Percentiles rank a stretch among this genome's conserved stretches.
Evolutionary conservation across 2,329 filamentous ascomycete genomes (phyloP).

Genomic region (Scortechinia acanthostroma): DNA sequence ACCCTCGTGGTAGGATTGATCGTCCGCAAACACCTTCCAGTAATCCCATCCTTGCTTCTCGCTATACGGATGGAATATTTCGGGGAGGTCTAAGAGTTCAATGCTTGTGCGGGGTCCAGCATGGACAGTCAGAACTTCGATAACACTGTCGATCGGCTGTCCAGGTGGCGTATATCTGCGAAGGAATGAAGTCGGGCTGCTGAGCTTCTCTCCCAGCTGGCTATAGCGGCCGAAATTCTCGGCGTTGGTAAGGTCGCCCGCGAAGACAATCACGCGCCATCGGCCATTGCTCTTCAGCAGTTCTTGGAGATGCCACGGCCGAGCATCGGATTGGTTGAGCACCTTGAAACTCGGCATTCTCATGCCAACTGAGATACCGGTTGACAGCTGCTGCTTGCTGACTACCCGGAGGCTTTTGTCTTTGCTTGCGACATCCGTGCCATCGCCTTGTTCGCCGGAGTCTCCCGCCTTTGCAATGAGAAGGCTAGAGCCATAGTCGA

Average conservation of each 20-base stretch:
- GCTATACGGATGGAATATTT: slow-evolving; percentile 36
- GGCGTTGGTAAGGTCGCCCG: slow-evolving; percentile 40
- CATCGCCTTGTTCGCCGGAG: slow-evolving; percentile 32
- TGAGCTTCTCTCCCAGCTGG: slow-evolving; percentile 34
- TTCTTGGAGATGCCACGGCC: slow-evolving; percentile 52
- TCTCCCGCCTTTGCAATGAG: slow-evolving; percentile 44
- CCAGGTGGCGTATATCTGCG: slow-evolving; percentile 27
- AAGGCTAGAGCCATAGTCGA: slow-evolving; percentile 47
- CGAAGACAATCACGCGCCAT: slow-evolving; percentile 54
- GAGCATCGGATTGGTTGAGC: slow-evolving; percentile 44
- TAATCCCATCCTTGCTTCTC: slow-evolving; percentile 43
- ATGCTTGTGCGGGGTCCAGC: slow-evolving; percentile 36
- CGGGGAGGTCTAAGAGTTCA: slow-evolving; percentile 41
- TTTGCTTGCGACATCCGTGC: slow-evolving; percentile 26
- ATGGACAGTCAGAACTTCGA: slow-evolving; percentile 58
- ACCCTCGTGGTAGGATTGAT: slow-evolving; percentile 41
- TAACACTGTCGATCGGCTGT: slow-evolving; percentile 18
- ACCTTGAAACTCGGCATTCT: slow-evolving; percentile 52
- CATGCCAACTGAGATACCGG: slow-evolving; percentile 39
- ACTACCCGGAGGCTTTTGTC: slow-evolving; percentile 8
- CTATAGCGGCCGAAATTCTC: slow-evolving; percentile 34
- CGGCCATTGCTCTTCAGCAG: slow-evolving; percentile 45
- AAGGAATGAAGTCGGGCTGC: slow-evolving; percentile 26
- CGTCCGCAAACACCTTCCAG: slow-evolving; percentile 46
- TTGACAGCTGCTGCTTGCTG: slow-evolving; percentile 31